phyloP scores from a whole-genome alignment of 106 monocot genomes.

The Hemerocallis citrina region DNA sequence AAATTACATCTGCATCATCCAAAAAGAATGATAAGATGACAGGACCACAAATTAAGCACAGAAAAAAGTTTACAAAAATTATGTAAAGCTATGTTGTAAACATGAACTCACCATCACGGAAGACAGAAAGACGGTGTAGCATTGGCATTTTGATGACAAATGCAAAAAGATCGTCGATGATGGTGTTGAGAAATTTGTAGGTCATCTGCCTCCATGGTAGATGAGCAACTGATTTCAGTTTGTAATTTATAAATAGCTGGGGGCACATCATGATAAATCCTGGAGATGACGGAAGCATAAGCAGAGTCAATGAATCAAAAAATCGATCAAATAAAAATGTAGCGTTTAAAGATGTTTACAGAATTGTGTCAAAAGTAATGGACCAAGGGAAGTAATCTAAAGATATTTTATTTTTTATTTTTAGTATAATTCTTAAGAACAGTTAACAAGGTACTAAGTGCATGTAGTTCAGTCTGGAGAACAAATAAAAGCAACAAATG shows the following conservation, averaged over 20 bases:
- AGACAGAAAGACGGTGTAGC: slow-evolving; percentile 93
- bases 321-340: no score
- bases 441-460: no score
- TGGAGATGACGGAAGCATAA: slow-evolving; percentile 13
- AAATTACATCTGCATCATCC: slow-evolving; percentile 72
- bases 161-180: slow-evolving; percentile 89
- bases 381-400: no score
- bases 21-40: neutral
- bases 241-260: slow-evolving; percentile 92
- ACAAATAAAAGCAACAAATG: no score
- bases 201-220: slow-evolving; percentile 99
- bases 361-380: no score
- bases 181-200: slow-evolving; percentile 97
- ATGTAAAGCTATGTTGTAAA: neutral
- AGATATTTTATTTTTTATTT: no score
- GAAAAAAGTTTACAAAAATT: neutral
- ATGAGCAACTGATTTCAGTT: slow-evolving; percentile 91
- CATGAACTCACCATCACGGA: slow-evolving; percentile 65
- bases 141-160: slow-evolving; percentile 98
- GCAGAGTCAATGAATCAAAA: neutral
- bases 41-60: neutral
- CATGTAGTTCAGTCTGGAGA: no score
- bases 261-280: slow-evolving; percentile 99
- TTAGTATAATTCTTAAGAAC: no score
- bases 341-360: no score